Percentiles rank a stretch among this genome's conserved stretches.
Evolutionary conservation across 495 filamentous ascomycete genomes (phyloP).

Genomic region (Penicillium roqueforti): DNA sequence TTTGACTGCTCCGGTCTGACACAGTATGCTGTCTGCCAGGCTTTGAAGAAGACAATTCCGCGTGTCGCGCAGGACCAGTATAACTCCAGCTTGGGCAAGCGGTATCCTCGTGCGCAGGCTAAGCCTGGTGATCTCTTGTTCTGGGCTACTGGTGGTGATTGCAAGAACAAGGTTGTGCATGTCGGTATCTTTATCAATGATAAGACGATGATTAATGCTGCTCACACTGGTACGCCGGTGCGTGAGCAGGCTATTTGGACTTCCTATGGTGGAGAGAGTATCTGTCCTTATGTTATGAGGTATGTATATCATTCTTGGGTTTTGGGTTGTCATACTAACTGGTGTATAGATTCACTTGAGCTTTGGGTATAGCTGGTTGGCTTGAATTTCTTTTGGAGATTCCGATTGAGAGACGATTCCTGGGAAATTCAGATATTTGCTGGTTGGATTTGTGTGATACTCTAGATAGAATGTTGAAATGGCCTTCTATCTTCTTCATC

Average conservation of each 20-base stretch:
- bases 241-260: constrained; percentile 21
- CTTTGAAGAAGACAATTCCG: constrained; percentile 16
- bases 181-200: constrained; percentile 17
- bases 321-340: background rate
- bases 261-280: constrained; percentile 19
- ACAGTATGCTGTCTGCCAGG: constrained; percentile 17
- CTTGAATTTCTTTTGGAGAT: background rate
- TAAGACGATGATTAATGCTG: constrained; percentile 20
- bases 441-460: too few species aligned
- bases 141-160: constrained; percentile 17
- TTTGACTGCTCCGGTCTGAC: constrained; percentile 21
- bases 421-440: background rate
- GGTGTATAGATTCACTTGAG: constrained; percentile 3
- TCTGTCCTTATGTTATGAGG: constrained; percentile 19
- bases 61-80: constrained; percentile 18
- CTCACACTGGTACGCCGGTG: constrained; percentile 17
- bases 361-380: background rate
- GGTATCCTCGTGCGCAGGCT: constrained; percentile 11
- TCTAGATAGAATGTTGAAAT: too few species aligned
- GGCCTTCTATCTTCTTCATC: too few species aligned
- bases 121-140: constrained; percentile 19
- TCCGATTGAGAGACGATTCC: background rate
- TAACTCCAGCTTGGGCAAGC: constrained; percentile 11
- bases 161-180: constrained; percentile 12
- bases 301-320: constrained; percentile 3